phyloP scores from a whole-genome alignment of 768 basidiomycete species.

The Asterophora lycoperdoides region DNA sequence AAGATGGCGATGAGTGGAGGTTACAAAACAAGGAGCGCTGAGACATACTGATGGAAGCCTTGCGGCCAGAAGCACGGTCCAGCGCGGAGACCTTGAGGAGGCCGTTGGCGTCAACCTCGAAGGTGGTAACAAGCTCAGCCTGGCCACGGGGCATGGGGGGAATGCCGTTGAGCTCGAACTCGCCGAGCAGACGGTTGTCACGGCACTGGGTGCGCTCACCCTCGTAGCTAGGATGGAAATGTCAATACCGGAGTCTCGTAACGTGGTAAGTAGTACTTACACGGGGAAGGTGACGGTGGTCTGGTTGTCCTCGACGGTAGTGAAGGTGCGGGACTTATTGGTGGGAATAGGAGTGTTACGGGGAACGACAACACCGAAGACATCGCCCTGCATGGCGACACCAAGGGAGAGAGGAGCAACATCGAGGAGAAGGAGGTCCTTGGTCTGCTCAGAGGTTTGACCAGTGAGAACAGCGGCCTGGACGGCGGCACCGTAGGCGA shows the following conservation, averaged over 20 bases:
- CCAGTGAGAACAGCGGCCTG: constrained; percentile 99
- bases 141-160: constrained; percentile 99
- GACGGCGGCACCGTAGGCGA: constrained; percentile 99
- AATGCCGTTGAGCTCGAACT: constrained; percentile 98
- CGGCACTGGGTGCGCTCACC: constrained; percentile 99
- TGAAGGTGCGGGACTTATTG: constrained; percentile 98
- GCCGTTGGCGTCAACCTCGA: constrained; percentile 99
- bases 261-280: constrained; percentile 34
- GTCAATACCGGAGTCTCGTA: constrained; percentile 5
- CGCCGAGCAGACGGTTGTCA: constrained; percentile 97
- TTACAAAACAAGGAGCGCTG: background rate
- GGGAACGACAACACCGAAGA: constrained; percentile 99
- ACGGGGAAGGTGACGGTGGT: constrained; percentile 99
- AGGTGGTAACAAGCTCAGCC: constrained; percentile 98
- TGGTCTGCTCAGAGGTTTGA: constrained; percentile 98
- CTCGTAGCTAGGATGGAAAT: constrained; percentile 63
- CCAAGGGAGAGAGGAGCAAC: constrained; percentile 97
- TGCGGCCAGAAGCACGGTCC: constrained; percentile 98
- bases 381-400: constrained; percentile 99
- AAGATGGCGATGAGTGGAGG: constrained; percentile 8
- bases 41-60: constrained; percentile 89
- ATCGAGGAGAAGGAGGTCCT: constrained; percentile 97
- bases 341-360: constrained; percentile 99
- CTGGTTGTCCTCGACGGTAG: constrained; percentile 99
- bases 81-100: constrained; percentile 97